These are phyloP conservation scores for Reutealis trisperma DNA, from an alignment of 345 rosid genomes.

Conservation along the genomic window DNA sequence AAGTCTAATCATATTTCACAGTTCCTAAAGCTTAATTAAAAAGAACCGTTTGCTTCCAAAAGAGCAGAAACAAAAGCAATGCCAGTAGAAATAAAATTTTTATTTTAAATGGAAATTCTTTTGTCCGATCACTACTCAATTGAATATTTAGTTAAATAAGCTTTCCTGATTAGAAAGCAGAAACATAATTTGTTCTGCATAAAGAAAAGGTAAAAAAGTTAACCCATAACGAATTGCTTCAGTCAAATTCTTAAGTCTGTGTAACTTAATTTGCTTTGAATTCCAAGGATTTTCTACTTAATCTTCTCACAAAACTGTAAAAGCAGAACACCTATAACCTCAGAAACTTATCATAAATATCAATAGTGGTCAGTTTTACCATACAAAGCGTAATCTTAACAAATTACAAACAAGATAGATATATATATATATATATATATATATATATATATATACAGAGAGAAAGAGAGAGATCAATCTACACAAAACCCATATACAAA, in stretches of 20 bases:
- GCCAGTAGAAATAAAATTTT: background rate
- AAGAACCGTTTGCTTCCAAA: background rate
- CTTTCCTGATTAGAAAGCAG: too few relatives aligned
- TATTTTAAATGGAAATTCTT: too few relatives aligned
- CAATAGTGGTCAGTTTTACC: background rate
- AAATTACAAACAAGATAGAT: background rate
- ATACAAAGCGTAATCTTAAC: background rate
- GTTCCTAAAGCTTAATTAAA: background rate
- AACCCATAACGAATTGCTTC: background rate
- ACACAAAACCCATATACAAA: background rate
- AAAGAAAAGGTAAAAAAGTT: background rate
- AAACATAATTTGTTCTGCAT: background rate
- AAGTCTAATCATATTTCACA: background rate
- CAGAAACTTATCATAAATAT: background rate
- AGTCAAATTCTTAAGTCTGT: background rate
- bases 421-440: too few relatives aligned
- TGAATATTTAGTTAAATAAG: too few relatives aligned
- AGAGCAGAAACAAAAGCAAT: background rate
- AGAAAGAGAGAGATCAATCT: background rate
- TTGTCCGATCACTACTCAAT: background rate
- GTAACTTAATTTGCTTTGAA: background rate
- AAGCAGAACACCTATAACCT: background rate
- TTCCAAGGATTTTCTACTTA: background rate
- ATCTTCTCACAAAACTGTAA: slow-evolving; percentile 1
- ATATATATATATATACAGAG: too few relatives aligned